Evolutionary conservation across 352 stramenopile genomes (phyloP).

Genomic region (Phytophthora idaei): DNA sequence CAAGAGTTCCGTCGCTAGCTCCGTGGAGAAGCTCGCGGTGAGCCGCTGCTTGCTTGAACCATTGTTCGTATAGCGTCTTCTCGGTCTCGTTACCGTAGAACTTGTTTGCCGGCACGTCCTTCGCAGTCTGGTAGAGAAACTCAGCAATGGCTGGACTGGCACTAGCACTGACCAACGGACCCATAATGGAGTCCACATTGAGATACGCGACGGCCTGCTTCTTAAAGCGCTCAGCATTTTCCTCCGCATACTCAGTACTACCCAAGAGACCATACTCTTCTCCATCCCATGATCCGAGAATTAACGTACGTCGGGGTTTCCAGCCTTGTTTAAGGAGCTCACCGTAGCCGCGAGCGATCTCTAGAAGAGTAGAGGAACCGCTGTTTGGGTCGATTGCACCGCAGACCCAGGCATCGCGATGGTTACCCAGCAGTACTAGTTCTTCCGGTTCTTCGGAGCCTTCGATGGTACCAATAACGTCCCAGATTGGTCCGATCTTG

Average conservation of each 20-base stretch:
- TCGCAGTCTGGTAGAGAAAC: constrained; percentile 62
- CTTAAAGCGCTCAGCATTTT: too few species aligned
- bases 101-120: constrained; percentile 62
- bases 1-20: constrained; percentile 22
- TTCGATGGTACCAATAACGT: constrained; percentile 48
- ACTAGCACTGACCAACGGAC: constrained; percentile 56
- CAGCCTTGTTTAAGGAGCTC: too few species aligned
- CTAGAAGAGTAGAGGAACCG: too few species aligned
- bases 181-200: constrained; percentile 87
- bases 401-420: too few species aligned
- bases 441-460: constrained; percentile 51
- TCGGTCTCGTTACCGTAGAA: constrained; percentile 47
- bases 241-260: too few species aligned
- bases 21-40: constrained; percentile 12
- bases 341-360: too few species aligned
- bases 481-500: constrained; percentile 44
- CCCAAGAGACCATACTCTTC: too few species aligned
- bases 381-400: too few species aligned
- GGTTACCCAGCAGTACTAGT: background rate
- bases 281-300: too few species aligned
- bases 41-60: constrained; percentile 25
- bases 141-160: constrained; percentile 50
- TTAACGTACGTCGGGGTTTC: too few species aligned
- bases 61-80: constrained; percentile 44
- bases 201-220: constrained; percentile 76